Percentiles rank a stretch among this genome's conserved stretches.
Conservation (phyloP, 441 rosid species). For the Pelargonium fulgidum region DNA sequence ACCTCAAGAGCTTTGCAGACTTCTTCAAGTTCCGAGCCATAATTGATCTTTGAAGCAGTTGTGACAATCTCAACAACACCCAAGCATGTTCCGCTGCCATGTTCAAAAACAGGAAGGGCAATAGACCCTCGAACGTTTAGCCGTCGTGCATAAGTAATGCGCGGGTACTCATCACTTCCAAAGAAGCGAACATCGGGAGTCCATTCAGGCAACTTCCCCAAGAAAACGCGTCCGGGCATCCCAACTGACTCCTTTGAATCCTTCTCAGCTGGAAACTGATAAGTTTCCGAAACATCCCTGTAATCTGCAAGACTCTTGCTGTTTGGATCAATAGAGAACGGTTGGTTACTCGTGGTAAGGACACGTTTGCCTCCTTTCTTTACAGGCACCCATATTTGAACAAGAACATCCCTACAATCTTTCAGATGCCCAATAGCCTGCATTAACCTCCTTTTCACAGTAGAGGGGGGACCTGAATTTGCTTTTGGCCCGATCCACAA, state of each 20-base stretch:
- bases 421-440: slow-evolving; percentile 47
- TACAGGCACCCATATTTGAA: slow-evolving; percentile 86
- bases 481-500: slow-evolving; percentile 57
- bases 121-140: slow-evolving; percentile 62
- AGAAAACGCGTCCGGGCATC: slow-evolving; percentile 72
- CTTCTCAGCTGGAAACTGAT: slow-evolving; percentile 55
- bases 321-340: slow-evolving; percentile 34
- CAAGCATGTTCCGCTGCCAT: slow-evolving; percentile 60
- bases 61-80: slow-evolving; percentile 90
- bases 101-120: slow-evolving; percentile 58
- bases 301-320: slow-evolving; percentile 49
- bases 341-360: slow-evolving; percentile 75
- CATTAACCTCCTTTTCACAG: slow-evolving; percentile 52
- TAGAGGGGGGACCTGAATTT: slow-evolving; percentile 28
- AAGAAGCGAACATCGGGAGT: slow-evolving; percentile 86
- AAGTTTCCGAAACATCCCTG: slow-evolving; percentile 48
- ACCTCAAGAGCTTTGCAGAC: slow-evolving; percentile 93
- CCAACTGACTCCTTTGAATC: slow-evolving; percentile 49
- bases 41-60: slow-evolving; percentile 57
- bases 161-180: slow-evolving; percentile 57
- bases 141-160: slow-evolving; percentile 42
- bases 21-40: slow-evolving; percentile 60
- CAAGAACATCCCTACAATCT: slow-evolving; percentile 47
- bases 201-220: slow-evolving; percentile 71
- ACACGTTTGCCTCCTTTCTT: slow-evolving; percentile 55